Conservation (phyloP, 2,329 filamentous ascomycete species). For the Orbilia oligospora region DNA sequence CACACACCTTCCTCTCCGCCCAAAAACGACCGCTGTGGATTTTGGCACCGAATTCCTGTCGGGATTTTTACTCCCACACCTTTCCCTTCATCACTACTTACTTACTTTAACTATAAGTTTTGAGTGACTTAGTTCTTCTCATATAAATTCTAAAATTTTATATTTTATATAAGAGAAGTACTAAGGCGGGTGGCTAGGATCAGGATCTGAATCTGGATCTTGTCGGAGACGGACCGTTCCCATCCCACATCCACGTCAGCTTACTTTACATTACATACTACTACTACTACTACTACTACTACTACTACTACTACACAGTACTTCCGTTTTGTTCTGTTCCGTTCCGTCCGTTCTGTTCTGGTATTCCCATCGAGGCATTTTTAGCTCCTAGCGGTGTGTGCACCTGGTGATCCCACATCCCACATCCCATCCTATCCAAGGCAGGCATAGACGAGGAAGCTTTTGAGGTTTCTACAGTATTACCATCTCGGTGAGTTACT, state of each 20-base stretch:
- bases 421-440: conserved; percentile 41
- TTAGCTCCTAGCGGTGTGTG: conserved; percentile 44
- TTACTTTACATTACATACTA: conserved; percentile 8
- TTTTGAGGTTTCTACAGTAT: neutral
- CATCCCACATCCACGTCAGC: conserved; percentile 25
- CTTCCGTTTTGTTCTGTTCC: too few species aligned
- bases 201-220: neutral
- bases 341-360: neutral
- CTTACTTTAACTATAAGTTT: neutral
- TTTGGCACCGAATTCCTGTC: conserved; percentile 48
- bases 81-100: neutral
- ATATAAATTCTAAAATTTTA: neutral
- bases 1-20: conserved; percentile 57
- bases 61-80: conserved; percentile 41
- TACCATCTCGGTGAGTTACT: conserved; percentile 46
- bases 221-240: conserved; percentile 13
- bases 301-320: neutral
- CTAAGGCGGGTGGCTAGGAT: conserved; percentile 11
- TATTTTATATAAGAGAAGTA: neutral
- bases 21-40: conserved; percentile 47
- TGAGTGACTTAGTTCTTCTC: neutral
- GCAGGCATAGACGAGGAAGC: conserved; percentile 51
- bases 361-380: conserved; percentile 53
- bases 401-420: conserved; percentile 42
- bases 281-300: too few species aligned